Base-by-base conservation (phyloP, 352 stramenopile genomes). In the Phytophthora aleatoria region DNA sequence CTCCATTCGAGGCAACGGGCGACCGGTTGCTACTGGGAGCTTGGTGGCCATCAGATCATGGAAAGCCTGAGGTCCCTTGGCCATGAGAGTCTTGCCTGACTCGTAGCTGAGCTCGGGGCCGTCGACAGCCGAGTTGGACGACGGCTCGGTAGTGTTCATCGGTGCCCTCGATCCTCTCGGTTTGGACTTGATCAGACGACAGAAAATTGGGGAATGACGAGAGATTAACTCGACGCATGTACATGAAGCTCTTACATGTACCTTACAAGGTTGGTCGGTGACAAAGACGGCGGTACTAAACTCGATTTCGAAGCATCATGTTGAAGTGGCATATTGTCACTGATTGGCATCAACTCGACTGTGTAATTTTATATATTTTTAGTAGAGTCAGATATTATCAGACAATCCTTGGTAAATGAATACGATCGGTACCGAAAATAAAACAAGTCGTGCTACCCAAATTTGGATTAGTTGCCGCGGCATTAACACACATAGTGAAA, bases 41-140 rank as follows among this genome's bases (percentile, higher is more conserved):
- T 67, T 68, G 30, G 31, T 16, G 9, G 59, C 62, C 26, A 75
- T 15, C 28, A 64, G 43, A 0, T 64, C 66, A 26, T 77, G 69
- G 28, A 76, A 61, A 33, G 44, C 59, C 20, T 74, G 51, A 11
- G 71, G 67, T 1, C 70, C 66, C 2, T 77, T 33, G 50, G 57
- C 56, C 45, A 77, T 61, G 31, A 74, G 58, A 10, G 27, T 55
- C 45, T 69, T 61, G 47, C 51, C 65, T 4, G 58, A 63, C 33
- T 63, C 55, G n/a, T 49, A 63, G 27, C 55, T 63, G 55, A 56
- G 55, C 55, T 63, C 55, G 24, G 54, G 54, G 1, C 53, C 31
- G 42, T 52, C 41, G 52, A 47, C 41, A 16, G 44, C 48, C 51
- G 51, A 58, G 31, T 44, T 50, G 51, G 51, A 58, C 51, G 38